Conservation (phyloP, 1,284 basidiomycete species). For the Moniliophthora roreri region DNA sequence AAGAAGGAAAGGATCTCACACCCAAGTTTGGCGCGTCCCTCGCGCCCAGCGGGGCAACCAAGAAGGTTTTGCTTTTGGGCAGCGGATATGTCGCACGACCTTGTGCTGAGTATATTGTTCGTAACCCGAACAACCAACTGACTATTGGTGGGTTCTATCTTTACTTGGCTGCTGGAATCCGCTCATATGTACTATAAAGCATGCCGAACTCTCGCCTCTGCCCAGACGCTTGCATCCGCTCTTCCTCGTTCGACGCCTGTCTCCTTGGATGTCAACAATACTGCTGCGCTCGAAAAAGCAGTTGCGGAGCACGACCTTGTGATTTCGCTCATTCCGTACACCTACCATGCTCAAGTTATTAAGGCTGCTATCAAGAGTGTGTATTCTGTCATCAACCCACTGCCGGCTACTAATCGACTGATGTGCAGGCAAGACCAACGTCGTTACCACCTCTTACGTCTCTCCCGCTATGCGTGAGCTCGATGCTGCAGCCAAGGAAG, state of each 20-base stretch:
- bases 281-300: constrained; percentile 73
- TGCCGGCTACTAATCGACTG: not conserved
- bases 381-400: not conserved
- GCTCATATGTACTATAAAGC: constrained; percentile 41
- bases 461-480: constrained; percentile 89
- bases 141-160: constrained; percentile 63
- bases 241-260: constrained; percentile 74
- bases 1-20: constrained; percentile 68
- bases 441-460: constrained; percentile 97
- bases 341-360: constrained; percentile 89
- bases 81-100: constrained; percentile 95
- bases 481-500: constrained; percentile 80
- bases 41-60: constrained; percentile 38
- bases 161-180: constrained; percentile 3
- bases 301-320: constrained; percentile 91
- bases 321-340: constrained; percentile 97
- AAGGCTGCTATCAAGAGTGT: constrained; percentile 86
- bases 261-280: constrained; percentile 82
- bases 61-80: constrained; percentile 90
- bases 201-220: constrained; percentile 81
- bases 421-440: constrained; percentile 72
- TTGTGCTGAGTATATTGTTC: constrained; percentile 90
- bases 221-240: constrained; percentile 67
- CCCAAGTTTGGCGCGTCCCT: constrained; percentile 63
- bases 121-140: constrained; percentile 80